Conservation (phyloP, 2,329 filamentous ascomycete species). For the Orbilia quercus region DNA sequence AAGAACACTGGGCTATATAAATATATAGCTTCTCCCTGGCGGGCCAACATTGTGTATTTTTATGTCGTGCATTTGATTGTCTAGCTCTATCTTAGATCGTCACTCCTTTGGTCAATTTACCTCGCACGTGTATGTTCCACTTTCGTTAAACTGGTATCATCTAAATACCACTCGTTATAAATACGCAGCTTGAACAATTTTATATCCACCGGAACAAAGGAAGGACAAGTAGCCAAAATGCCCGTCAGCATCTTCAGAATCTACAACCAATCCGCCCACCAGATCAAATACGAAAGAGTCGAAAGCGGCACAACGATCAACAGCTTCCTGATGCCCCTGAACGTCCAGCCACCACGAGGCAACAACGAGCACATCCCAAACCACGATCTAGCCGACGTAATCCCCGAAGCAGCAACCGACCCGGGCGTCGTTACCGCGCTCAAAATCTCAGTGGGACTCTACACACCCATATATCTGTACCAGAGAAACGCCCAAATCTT, state of each 20-base stretch:
- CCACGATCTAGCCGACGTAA: not conserved
- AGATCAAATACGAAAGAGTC: not conserved
- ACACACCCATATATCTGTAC: not conserved
- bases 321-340: not conserved
- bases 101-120: too few relatives aligned
- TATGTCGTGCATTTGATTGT: too few relatives aligned
- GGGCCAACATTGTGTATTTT: too few relatives aligned
- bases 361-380: not conserved
- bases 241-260: not conserved
- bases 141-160: too few relatives aligned
- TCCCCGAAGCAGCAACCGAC: not conserved
- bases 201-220: not conserved
- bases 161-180: too few relatives aligned
- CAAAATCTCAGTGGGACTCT: not conserved
- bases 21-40: too few relatives aligned
- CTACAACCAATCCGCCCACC: conserved; percentile 3
- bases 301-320: not conserved
- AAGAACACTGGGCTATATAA: too few relatives aligned
- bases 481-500: not conserved
- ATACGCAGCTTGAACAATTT: not conserved
- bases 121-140: too few relatives aligned
- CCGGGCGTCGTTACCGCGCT: not conserved
- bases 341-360: not conserved
- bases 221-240: not conserved
- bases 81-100: too few relatives aligned